Percentiles rank a stretch among this genome's conserved stretches.
Conservation (phyloP, 805 yeast species). For the Yamadazyma laniorum region DNA sequence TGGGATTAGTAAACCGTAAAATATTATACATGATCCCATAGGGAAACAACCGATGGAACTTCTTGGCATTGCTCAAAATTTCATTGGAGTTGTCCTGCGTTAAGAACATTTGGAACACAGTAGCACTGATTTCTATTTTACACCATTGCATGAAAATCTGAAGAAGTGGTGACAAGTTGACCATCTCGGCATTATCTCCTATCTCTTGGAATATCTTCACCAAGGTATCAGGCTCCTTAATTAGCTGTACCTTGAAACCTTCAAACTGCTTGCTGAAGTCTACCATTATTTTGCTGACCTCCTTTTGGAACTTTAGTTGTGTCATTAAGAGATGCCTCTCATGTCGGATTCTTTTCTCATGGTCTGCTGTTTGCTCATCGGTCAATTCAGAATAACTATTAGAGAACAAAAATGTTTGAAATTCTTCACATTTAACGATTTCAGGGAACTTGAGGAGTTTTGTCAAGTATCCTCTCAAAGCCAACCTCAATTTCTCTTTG, state of each 20-base stretch:
- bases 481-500: constrained; percentile 74
- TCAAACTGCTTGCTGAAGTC: constrained; percentile 56
- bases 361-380: constrained; percentile 51
- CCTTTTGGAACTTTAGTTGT: constrained; percentile 70
- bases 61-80: constrained; percentile 63
- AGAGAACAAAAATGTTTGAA: constrained; percentile 53
- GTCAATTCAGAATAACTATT: constrained; percentile 38
- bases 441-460: constrained; percentile 52
- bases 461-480: constrained; percentile 71
- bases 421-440: constrained; percentile 49
- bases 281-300: constrained; percentile 57
- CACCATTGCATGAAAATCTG: constrained; percentile 77
- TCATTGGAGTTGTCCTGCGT: constrained; percentile 83
- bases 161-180: constrained; percentile 64
- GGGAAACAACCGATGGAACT: constrained; percentile 77
- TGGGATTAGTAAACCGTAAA: constrained; percentile 81
- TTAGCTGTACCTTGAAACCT: constrained; percentile 53
- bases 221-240: constrained; percentile 54
- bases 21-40: constrained; percentile 75
- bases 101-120: constrained; percentile 74
- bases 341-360: constrained; percentile 52
- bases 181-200: constrained; percentile 49
- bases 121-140: constrained; percentile 78
- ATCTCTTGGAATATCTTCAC: constrained; percentile 64
- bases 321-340: constrained; percentile 58